Base-by-base conservation (phyloP, 2,329 filamentous ascomycete species). In the Alternaria tenuissima region DNA sequence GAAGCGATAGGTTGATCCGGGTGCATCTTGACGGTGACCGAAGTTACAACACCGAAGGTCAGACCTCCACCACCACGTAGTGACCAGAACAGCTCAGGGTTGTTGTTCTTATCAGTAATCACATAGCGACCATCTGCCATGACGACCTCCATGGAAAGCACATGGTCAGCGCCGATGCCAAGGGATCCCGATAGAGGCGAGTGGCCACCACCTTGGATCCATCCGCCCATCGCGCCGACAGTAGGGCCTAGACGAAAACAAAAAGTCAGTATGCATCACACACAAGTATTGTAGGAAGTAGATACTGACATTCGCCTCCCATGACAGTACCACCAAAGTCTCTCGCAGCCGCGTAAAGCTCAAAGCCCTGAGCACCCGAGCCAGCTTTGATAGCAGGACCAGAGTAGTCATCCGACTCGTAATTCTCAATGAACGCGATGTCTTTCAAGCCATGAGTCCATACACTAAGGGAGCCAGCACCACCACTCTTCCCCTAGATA, bases 191-290 rank as follows among this genome's bases (percentile, higher is more conserved):
- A 81, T 34, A 88, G 66, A 6, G 84, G 84, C 9, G 81, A 83
- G 71, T 87, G 84, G 0, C 86, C 86, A 26, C 84, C 86, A 7
- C 83, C 84, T 24, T 69, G 71, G 26, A 76, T 72, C 62, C 75
- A 81, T 5, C 78, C 71, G 14, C 72, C 72, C 59, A 67, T 80
- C 63, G 84, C 75, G 14, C 85, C 85, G 9, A 88, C 83, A 5
- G 81, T 83, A 48, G 46, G 46, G 20, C 46, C 69, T 73, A 32
- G 20, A 5, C 11, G 16, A 8, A 7, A 16, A 18, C 11, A 32
- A 57, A 46, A 63, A 68, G 68, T 53, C n/a, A 53, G 51, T 1
- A 9, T 7, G 0, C 4, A 42, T 32, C 7, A 11, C n/a, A 11
- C 8, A 22, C 1, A 22, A 12, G 32, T 32, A 9, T 42, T 7